Base-by-base conservation (phyloP, 2,329 filamentous ascomycete species). In the Alternaria solani region DNA sequence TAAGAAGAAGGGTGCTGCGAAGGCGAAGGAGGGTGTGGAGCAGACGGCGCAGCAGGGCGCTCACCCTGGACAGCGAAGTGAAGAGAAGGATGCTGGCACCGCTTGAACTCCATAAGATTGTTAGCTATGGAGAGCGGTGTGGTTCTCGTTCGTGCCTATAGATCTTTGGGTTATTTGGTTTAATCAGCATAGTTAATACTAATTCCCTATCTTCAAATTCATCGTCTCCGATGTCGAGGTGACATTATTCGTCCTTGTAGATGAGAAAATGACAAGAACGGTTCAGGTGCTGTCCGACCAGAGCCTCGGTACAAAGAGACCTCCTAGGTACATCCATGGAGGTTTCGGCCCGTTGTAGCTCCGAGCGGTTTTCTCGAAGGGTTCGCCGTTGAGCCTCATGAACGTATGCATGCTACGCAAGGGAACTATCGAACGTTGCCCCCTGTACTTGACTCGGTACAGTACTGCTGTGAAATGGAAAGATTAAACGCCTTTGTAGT, bases 1-100 rank as follows among this genome's bases (percentile, higher is more conserved):
- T 25, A 72, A 65, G 59, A 66, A 36, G 16, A 70, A 66, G 53
- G 66, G 66, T 16, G 64, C 64, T 0, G 63, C 62, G 3, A 70
- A 71, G 26, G 63, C 44, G 8, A 47, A 51, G 7, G 61, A 65
- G 6, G 60, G 57, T 30, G 66, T 28, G 12, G 59, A 56, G 7
- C 49, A 62, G 11, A 61, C 51, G 3, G 69, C 65, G 7, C 44
- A 55, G 9, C 65, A 72, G 52, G 64, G 67, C 43, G 68, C 57
- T 11, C 62, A 70, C 20, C 63, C 67, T 6, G 67, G 69, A 23
- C 60, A 61, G 20, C 61, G 66, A 14, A 64, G 59, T 34, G 65
- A 64, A 2, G 62, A 67, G 48, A 67, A 70, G 23, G 64, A 69
- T 36, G 57, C 60, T 56, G 28, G 52, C 9, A 41, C 49, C 25